A percentile compares a stretch with the other conserved stretches of the same genome.
Evolutionary conservation across 2,329 filamentous ascomycete species (phyloP).

Genomic region (Fusarium sp.): DNA sequence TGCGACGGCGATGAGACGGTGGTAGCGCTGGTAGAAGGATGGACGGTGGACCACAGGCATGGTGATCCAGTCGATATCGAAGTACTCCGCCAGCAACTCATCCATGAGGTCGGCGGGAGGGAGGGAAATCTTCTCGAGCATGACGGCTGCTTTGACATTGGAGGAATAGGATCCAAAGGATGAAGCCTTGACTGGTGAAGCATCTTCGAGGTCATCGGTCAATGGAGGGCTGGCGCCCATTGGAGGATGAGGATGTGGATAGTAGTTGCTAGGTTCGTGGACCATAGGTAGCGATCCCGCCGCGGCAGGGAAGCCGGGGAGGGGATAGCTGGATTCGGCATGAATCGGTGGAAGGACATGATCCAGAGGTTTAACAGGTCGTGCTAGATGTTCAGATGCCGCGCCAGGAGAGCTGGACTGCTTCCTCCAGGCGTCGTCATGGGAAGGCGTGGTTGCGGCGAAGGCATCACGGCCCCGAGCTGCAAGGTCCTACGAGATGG

Average conservation of each 20-base stretch:
- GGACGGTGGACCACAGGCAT: slow-evolving; percentile 46
- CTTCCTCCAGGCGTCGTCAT: slow-evolving; percentile 45
- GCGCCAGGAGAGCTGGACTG: slow-evolving; percentile 37
- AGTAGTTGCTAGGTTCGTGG: slow-evolving; percentile 41
- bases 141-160: slow-evolving; percentile 45
- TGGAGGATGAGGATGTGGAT: slow-evolving; percentile 31
- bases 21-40: slow-evolving; percentile 46
- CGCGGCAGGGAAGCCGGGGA: slow-evolving; percentile 30
- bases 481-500: slow-evolving; percentile 31
- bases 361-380: slow-evolving; percentile 31
- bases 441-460: slow-evolving; percentile 35
- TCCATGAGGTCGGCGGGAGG: slow-evolving; percentile 48
- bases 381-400: slow-evolving; percentile 35
- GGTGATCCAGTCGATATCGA: slow-evolving; percentile 46
- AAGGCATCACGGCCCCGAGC: slow-evolving; percentile 34
- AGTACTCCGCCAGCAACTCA: slow-evolving; percentile 46
- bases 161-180: slow-evolving; percentile 50
- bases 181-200: slow-evolving; percentile 35
- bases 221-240: slow-evolving; percentile 48
- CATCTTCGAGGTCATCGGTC: slow-evolving; percentile 49
- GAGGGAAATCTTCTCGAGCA: slow-evolving; percentile 48
- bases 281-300: slow-evolving; percentile 33
- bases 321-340: slow-evolving; percentile 32
- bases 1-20: slow-evolving; percentile 47
- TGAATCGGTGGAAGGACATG: slow-evolving; percentile 43